Base-by-base conservation (phyloP, 2,329 filamentous ascomycete species). In the Cytospora mali region DNA sequence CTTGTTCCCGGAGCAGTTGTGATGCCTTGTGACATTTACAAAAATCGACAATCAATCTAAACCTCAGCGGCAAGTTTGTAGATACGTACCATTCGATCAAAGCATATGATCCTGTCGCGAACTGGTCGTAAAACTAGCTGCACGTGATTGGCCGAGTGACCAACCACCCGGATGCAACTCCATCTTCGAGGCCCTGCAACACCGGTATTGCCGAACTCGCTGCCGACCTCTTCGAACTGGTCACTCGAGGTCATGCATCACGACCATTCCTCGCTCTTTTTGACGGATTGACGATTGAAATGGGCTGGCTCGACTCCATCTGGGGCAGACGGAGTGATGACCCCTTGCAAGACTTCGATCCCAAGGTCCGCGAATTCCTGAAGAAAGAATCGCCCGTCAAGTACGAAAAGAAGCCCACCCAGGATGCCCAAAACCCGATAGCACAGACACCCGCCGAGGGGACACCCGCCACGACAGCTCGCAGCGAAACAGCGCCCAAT, bases 321-420 rank as follows among this genome's bases (percentile, higher is more conserved):
- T 76, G 80, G 67, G 74, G 76, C 59, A 78, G 74, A 65, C 77
- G 76, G 66, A 73, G 74, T 69, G 81, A 87, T 66, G 86, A 91
- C 72, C 88, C 90, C 27, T 82, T 92, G 68, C 82, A 84, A 69
- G 88, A 90, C 69, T 87, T 97, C 70, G 92, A 97, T 72, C 90
- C 92, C 46, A 88, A 88, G 67, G 84, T 97, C 62, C 89, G 90
- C 71, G 90, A 94, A 68, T 96, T 93, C 75, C 87, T 97, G 71
- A 83, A 93, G 73, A 88, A 89, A 76, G 91, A 96, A 79, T 89
- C 91, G 28, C 90, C 92, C 33, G 80, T 89, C 69, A 90, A 91
- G 77, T 89, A 90, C 79, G 71, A 73, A 63, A 62, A 35, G 61
- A 58, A 63, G 62, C 23, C 46, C 64, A 53, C 33, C 70, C 57